Evolutionary conservation across 768 basidiomycete species (phyloP).

Genomic region (Tremella fuciformis): DNA sequence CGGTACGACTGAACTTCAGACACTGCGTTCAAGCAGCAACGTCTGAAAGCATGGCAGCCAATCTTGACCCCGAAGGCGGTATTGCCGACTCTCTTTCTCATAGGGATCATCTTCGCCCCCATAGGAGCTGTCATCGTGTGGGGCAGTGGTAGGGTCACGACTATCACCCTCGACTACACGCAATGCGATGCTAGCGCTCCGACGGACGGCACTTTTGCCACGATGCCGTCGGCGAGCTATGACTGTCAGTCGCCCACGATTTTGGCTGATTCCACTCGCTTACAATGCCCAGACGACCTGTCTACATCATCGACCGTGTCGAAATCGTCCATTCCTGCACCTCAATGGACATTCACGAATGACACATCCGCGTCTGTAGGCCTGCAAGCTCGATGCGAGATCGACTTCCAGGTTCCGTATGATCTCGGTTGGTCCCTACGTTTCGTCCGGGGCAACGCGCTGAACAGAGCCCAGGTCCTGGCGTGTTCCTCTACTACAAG

Average conservation of each 20-base stretch:
- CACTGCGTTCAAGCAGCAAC: constrained; percentile 98
- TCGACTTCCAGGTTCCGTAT: constrained; percentile 78
- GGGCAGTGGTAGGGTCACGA: constrained; percentile 79
- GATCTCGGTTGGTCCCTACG: constrained; percentile 57
- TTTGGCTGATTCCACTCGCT: background rate
- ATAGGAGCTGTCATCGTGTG: constrained; percentile 93
- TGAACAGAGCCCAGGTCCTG: constrained; percentile 51
- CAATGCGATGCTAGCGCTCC: constrained; percentile 70
- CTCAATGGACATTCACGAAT: constrained; percentile 68
- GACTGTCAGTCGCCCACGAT: constrained; percentile 35
- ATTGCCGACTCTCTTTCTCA: constrained; percentile 89
- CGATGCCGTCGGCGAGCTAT: constrained; percentile 57
- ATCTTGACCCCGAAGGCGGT: constrained; percentile 98
- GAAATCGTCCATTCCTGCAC: constrained; percentile 55
- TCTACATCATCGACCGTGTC: constrained; percentile 54
- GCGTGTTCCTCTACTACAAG: constrained; percentile 93
- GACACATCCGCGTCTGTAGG: constrained; percentile 57
- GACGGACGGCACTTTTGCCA: constrained; percentile 56
- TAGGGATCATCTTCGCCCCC: constrained; percentile 91
- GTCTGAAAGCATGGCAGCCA: constrained; percentile 99
- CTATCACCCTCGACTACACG: constrained; percentile 94
- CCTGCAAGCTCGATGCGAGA: constrained; percentile 63
- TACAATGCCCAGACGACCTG: constrained; percentile 36
- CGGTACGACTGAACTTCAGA: constrained; percentile 57
- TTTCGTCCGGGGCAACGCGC: background rate